Base-by-base conservation (phyloP, 1,284 basidiomycete species). In the Cryptococcus jaspeensis region DNA sequence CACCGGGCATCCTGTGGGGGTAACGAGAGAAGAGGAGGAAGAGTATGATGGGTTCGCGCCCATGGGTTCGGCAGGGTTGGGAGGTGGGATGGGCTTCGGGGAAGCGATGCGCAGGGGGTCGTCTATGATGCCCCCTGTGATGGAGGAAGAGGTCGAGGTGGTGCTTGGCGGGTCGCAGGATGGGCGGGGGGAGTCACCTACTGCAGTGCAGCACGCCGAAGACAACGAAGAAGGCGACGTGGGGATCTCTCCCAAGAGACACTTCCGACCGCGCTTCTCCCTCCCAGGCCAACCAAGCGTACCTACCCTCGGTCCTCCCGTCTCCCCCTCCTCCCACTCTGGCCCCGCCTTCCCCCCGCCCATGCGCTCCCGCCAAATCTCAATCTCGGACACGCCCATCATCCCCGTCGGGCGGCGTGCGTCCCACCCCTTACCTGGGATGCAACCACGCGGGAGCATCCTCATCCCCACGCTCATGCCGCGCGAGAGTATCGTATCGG, bases 331-430 rank as follows among this genome's bases (percentile, higher is more conserved):
- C n/a, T n/a, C n/a, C n/a, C n/a, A n/a, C n/a, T n/a, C n/a, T n/a
- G n/a, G n/a, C n/a, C n/a, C n/a, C n/a, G n/a, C n/a, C n/a, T n/a
- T n/a, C n/a, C n/a, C n/a, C n/a, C 36, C 49, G 11, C 49, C 36
- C 36, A 6, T 13, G 18, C 42, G 41, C 32, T 36, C 41, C 28
- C 11, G 18, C 16, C 42, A 32, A 8, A 36, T 45, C 43, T 20
- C 44, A 23, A 48, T 47, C 22, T 36, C 45, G n/a, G 44, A 54
- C 16, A 41, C 39, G 48, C 37, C 44, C n/a, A 28, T 49, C 45
- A 20, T 28, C 20, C 36, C 22, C 5, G 28, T 15, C 20, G 16
- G 44, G 20, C 20, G 44, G 25, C 28, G 3, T 12, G 37, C 45
- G 12, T 40, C 39, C 16, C 12, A 25, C 20, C 18, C 22, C 35